phyloP scores from a whole-genome alignment of 441 rosid genomes.

The Gossypium gossypioides region DNA sequence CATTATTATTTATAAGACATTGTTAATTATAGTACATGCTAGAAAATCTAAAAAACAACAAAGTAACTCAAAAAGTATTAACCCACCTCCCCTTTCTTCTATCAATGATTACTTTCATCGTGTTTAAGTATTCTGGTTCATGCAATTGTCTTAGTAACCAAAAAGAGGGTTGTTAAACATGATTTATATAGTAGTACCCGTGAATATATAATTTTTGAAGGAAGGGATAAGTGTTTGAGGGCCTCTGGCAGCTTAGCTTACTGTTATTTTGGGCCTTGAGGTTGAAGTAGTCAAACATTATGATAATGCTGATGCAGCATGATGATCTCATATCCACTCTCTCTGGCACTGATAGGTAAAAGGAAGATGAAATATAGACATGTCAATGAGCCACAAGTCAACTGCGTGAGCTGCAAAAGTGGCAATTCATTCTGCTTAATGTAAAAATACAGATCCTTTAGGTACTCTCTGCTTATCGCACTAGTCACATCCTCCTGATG shows the following conservation, averaged over 20 bases:
- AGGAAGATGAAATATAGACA: not conserved
- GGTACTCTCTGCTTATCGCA: too few relatives aligned
- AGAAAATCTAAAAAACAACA: too few relatives aligned
- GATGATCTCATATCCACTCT: not conserved
- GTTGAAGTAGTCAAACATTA: not conserved
- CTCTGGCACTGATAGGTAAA: not conserved
- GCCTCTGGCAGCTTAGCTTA: not conserved
- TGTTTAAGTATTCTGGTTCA: too few relatives aligned
- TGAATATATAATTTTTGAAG: not conserved
- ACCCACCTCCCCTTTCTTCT: too few relatives aligned
- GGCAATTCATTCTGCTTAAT: not conserved
- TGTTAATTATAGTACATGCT: too few relatives aligned
- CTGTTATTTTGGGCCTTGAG: not conserved
- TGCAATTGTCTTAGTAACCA: too few relatives aligned
- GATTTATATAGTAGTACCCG: not conserved
- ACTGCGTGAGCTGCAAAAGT: not conserved
- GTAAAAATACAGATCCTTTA: not conserved
- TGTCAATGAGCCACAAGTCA: not conserved
- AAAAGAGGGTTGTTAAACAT: not conserved
- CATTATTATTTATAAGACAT: too few relatives aligned
- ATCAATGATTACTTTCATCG: too few relatives aligned
- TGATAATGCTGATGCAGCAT: not conserved
- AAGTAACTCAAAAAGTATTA: too few relatives aligned
- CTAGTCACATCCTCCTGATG: conserved; percentile 63
- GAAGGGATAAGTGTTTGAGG: not conserved